Percentiles rank a stretch among this genome's conserved stretches.
phyloP scores from a whole-genome alignment of 148 eudicot genomes.

The Polygonum maritimum region DNA sequence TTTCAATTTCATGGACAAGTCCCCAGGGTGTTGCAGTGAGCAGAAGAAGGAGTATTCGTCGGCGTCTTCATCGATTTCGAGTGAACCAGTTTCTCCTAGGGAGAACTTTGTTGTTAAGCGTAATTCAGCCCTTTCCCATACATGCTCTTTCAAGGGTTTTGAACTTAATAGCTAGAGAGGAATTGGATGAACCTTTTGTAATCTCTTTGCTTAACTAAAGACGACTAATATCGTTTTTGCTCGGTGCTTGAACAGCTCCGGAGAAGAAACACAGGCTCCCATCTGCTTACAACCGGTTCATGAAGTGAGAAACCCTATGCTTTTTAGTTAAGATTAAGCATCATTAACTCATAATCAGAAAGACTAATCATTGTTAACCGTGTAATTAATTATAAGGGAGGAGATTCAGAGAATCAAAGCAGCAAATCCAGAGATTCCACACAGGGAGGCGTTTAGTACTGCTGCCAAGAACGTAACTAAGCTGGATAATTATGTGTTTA shows the following conservation, averaged over 20 bases:
- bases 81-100: slow-evolving; percentile 57
- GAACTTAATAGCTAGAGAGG: neutral
- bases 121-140: slow-evolving; percentile 14
- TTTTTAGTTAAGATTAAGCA: neutral
- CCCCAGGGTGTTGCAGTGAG: slow-evolving; percentile 27
- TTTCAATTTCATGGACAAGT: slow-evolving; percentile 31
- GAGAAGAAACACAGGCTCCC: slow-evolving; percentile 98
- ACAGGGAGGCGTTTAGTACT: slow-evolving; percentile 90
- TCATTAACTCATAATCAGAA: neutral
- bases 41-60: slow-evolving; percentile 49
- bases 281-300: slow-evolving; percentile 92
- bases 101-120: slow-evolving; percentile 86
- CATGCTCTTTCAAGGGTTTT: neutral
- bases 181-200: neutral
- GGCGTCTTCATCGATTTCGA: slow-evolving; percentile 43
- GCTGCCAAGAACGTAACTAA: slow-evolving; percentile 79
- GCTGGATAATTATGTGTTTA: neutral
- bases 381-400: slow-evolving; percentile 43
- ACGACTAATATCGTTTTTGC: neutral
- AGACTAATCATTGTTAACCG: neutral
- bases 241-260: slow-evolving; percentile 54
- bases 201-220: neutral
- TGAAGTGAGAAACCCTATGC: slow-evolving; percentile 50
- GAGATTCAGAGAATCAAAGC: slow-evolving; percentile 95
- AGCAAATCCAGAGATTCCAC: slow-evolving; percentile 88